A percentile compares a stretch with the other conserved stretches of the same genome.
Evolutionary conservation across 2,329 filamentous ascomycete genomes (phyloP).

Genomic region (Passalora sequoiae): DNA sequence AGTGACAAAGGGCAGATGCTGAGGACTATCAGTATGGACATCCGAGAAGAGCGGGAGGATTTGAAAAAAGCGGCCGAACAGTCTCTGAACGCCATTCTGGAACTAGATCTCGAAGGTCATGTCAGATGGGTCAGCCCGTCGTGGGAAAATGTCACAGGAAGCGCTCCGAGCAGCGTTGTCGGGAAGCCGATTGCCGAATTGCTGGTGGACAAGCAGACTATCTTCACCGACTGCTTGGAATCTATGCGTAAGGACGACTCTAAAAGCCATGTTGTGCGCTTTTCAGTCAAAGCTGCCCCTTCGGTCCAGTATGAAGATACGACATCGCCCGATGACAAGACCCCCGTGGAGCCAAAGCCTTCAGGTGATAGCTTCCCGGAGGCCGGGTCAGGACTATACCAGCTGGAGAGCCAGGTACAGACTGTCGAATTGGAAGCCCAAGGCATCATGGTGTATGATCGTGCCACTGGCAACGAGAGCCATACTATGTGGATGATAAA

Average conservation of each 20-base stretch:
- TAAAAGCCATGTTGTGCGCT: constrained; percentile 82
- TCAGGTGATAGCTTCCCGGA: constrained; percentile 15
- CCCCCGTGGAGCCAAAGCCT: constrained; percentile 29
- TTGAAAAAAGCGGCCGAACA: constrained; percentile 93
- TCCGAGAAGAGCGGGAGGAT: constrained; percentile 87
- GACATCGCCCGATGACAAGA: constrained; percentile 21
- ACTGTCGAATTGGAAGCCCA: constrained; percentile 84
- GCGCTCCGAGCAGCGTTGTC: constrained; percentile 64
- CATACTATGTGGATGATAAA: constrained; percentile 99
- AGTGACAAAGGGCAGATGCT: constrained; percentile 42
- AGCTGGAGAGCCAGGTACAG: constrained; percentile 27
- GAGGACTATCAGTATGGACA: constrained; percentile 74
- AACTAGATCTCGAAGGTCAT: constrained; percentile 81
- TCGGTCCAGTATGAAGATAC: constrained; percentile 51
- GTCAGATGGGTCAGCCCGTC: constrained; percentile 96
- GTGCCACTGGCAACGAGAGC: constrained; percentile 75
- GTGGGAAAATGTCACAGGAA: constrained; percentile 90
- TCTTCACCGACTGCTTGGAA: constrained; percentile 78
- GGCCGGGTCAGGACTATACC: not conserved
- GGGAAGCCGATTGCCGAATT: constrained; percentile 75
- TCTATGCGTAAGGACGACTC: constrained; percentile 90
- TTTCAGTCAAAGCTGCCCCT: constrained; percentile 61
- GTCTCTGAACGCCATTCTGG: constrained; percentile 92
- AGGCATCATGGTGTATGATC: constrained; percentile 96
- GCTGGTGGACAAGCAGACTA: constrained; percentile 70